Evolutionary conservation across 2,329 filamentous ascomycete genomes (phyloP).

Genomic region (Talaromyces piceae): DNA sequence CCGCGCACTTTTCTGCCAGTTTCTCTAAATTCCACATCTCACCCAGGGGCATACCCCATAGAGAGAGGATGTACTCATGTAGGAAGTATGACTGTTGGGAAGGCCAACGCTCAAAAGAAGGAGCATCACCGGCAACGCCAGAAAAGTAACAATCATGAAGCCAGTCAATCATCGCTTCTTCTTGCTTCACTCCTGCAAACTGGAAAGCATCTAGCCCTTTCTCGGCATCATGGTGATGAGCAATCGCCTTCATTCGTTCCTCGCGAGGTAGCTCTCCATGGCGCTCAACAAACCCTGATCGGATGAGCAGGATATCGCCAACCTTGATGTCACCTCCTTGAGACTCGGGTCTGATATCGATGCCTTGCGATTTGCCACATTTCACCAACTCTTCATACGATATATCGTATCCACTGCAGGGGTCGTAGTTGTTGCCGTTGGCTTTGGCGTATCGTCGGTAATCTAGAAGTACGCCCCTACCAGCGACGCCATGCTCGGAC

Average conservation of each 20-base stretch:
- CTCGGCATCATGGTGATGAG: not conserved
- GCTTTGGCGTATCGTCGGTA: conserved; percentile 42
- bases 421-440: conserved; percentile 45
- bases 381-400: conserved; percentile 48
- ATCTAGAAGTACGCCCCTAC: conserved; percentile 36
- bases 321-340: conserved; percentile 49
- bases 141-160: conserved; percentile 63
- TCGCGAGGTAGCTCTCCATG: conserved; percentile 42
- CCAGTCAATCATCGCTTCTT: conserved; percentile 55
- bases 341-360: conserved; percentile 51
- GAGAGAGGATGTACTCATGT: conserved; percentile 35
- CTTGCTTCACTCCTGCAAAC: conserved; percentile 47
- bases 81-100: conserved; percentile 31
- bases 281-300: conserved; percentile 55
- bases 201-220: conserved; percentile 29
- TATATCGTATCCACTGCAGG: conserved; percentile 49
- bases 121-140: conserved; percentile 56
- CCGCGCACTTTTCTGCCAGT: conserved; percentile 28
- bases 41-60: conserved; percentile 40
- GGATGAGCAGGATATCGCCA: conserved; percentile 60
- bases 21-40: conserved; percentile 41
- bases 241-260: conserved; percentile 22
- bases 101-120: conserved; percentile 58
- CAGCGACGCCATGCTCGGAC: conserved; percentile 32
- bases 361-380: conserved; percentile 52